A percentile compares a stretch with the other conserved stretches of the same genome.
Conservation (phyloP, 2,329 filamentous ascomycete genomes). For the Pseudocercospora eumusae region DNA sequence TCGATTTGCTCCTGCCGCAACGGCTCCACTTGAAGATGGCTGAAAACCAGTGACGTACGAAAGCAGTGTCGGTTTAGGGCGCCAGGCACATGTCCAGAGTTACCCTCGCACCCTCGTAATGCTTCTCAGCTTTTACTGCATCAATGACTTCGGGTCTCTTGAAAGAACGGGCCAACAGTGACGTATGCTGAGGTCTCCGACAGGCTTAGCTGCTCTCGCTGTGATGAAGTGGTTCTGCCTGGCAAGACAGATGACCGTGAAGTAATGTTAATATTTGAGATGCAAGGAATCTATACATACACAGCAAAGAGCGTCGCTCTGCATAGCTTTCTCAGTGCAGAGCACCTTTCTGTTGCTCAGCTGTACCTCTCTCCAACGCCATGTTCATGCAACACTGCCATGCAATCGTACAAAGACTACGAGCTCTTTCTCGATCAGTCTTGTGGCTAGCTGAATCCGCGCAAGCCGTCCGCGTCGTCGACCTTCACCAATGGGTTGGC, state of each 20-base stretch:
- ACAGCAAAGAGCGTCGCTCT: neutral
- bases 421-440: neutral
- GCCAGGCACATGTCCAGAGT: neutral
- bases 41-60: neutral
- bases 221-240: neutral
- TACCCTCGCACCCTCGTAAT: neutral
- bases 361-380: slow-evolving; percentile 1
- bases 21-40: neutral
- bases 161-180: neutral
- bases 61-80: neutral
- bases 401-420: slow-evolving; percentile 8
- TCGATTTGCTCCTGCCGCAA: slow-evolving; percentile 24
- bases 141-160: no score
- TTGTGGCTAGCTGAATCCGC: slow-evolving; percentile 22
- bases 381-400: slow-evolving; percentile 4
- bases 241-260: neutral
- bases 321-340: neutral
- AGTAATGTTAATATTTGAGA: slow-evolving; percentile 4
- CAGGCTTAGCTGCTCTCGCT: neutral
- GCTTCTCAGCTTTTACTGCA: no score
- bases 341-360: slow-evolving; percentile 5
- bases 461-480: slow-evolving; percentile 30
- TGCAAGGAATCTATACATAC: slow-evolving; percentile 14
- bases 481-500: slow-evolving; percentile 45
- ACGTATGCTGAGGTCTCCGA: neutral